Conservation (phyloP, 2,329 filamentous ascomycete species). For the Elsinoe perseae region DNA sequence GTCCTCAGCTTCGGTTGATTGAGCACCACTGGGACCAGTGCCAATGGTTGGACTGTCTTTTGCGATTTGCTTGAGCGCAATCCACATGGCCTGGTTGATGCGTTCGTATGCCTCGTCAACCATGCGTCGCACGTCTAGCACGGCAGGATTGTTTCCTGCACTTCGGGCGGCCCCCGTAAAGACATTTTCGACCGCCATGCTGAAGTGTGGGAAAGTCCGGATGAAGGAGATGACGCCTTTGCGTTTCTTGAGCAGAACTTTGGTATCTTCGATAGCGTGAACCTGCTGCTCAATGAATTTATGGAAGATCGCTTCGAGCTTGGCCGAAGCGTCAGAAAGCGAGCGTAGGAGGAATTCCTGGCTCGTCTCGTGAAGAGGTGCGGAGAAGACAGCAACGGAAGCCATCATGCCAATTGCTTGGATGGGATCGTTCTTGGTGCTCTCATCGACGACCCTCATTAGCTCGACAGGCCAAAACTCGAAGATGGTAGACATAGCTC, state of each 20-base stretch:
- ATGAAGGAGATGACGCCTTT: slow-evolving; percentile 96
- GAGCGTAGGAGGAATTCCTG: slow-evolving; percentile 82
- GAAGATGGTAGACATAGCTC: slow-evolving; percentile 83
- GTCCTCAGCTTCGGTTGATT: slow-evolving; percentile 65
- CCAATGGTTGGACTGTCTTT: slow-evolving; percentile 51
- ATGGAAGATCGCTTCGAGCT: slow-evolving; percentile 66
- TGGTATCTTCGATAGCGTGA: slow-evolving; percentile 91
- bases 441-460: slow-evolving; percentile 75
- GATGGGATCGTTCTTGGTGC: slow-evolving; percentile 69
- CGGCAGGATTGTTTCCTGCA: slow-evolving; percentile 43
- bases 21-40: slow-evolving; percentile 46
- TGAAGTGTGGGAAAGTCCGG: slow-evolving; percentile 83
- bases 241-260: slow-evolving; percentile 97
- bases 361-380: slow-evolving; percentile 77
- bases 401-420: slow-evolving; percentile 86
- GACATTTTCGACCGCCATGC: slow-evolving; percentile 76
- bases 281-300: slow-evolving; percentile 94
- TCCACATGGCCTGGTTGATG: slow-evolving; percentile 92
- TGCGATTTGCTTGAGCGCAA: slow-evolving; percentile 91
- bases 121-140: slow-evolving; percentile 60
- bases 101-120: slow-evolving; percentile 83
- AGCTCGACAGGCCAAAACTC: slow-evolving; percentile 72
- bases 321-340: slow-evolving; percentile 63
- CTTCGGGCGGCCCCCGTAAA: slow-evolving; percentile 43
- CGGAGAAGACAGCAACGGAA: slow-evolving; percentile 68